These are phyloP conservation scores for Fragaria vesca DNA, from an alignment of 306 rosid species.

Conservation along the genomic window DNA sequence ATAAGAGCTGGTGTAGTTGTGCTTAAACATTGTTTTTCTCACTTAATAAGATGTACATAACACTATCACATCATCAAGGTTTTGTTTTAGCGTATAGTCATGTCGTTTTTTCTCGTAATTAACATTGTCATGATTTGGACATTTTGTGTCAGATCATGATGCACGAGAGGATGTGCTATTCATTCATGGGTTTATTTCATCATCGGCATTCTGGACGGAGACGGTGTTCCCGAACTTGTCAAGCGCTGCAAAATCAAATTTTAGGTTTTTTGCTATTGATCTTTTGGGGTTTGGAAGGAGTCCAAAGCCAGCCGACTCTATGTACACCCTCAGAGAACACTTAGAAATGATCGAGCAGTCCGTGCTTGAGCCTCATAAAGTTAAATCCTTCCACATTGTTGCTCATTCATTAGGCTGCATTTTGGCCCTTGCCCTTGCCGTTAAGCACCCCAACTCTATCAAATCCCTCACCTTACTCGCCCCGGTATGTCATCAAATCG, in stretches of 20 bases:
- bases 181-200: constrained; percentile 93
- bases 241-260: constrained; percentile 36
- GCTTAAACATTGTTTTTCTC: not conserved
- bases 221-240: constrained; percentile 87
- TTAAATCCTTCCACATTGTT: constrained; percentile 83
- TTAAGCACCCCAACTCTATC: constrained; percentile 63
- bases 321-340: constrained; percentile 83
- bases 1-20: too few relatives aligned
- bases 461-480: constrained; percentile 90
- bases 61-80: not conserved
- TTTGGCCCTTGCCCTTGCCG: constrained; percentile 82
- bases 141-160: constrained; percentile 33
- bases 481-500: constrained; percentile 46
- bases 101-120: not conserved
- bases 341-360: constrained; percentile 80
- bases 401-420: constrained; percentile 96
- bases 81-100: not conserved
- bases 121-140: not conserved
- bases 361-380: constrained; percentile 63
- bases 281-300: constrained; percentile 91
- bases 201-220: constrained; percentile 89
- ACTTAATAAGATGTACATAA: not conserved
- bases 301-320: constrained; percentile 79
- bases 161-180: constrained; percentile 67
- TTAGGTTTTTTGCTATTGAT: constrained; percentile 80